Conservation (phyloP, 768 basidiomycete species). For the Rhodotorula paludigena region DNA sequence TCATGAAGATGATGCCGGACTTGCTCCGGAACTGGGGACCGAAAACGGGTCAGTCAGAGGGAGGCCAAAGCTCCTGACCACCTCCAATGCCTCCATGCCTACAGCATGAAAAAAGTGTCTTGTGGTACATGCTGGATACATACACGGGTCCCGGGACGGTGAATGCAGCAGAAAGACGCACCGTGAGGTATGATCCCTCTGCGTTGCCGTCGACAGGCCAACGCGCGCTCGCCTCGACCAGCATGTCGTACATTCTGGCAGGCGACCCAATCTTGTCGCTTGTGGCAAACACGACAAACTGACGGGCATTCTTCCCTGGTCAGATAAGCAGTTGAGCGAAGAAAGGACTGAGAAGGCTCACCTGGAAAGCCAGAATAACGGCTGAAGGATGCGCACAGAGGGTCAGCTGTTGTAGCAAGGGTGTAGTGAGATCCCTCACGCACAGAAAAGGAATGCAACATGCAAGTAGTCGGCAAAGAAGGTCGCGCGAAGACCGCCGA, state of each 20-base stretch:
- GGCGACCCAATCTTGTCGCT: constrained; percentile 74
- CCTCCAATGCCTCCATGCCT: too few species aligned
- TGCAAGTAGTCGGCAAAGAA: constrained; percentile 29
- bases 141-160: too few species aligned
- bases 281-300: constrained; percentile 74
- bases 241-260: constrained; percentile 55
- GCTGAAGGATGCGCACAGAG: too few species aligned
- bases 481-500: constrained; percentile 1
- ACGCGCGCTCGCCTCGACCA: constrained; percentile 1
- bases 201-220: constrained; percentile 62
- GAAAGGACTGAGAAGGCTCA: background rate
- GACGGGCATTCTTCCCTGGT: too few species aligned
- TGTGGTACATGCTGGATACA: too few species aligned
- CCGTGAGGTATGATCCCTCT: constrained; percentile 77
- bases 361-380: constrained; percentile 15
- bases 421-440: too few species aligned
- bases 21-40: constrained; percentile 70
- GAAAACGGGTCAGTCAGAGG: too few species aligned
- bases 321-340: constrained; percentile 42
- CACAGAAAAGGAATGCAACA: background rate
- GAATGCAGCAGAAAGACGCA: too few species aligned
- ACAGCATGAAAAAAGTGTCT: too few species aligned
- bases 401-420: too few species aligned
- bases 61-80: too few species aligned
- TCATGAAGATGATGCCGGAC: constrained; percentile 72